Evolutionary conservation across 2,329 filamentous ascomycete species (phyloP).

Genomic region (Myrmaecium sp.): DNA sequence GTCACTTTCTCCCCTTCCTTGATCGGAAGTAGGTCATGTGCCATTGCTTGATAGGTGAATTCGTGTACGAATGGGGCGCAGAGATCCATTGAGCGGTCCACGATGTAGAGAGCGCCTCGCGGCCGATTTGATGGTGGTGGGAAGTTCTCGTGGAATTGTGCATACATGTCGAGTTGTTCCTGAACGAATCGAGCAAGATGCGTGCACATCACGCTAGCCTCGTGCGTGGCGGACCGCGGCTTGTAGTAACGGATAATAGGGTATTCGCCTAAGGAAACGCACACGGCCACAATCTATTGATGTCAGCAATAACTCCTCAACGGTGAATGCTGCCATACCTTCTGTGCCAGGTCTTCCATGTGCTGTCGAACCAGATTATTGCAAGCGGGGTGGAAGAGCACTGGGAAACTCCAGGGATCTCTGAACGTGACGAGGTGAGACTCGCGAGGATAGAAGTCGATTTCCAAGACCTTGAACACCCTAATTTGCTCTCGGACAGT

Average conservation of each 20-base stretch:
- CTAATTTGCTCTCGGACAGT: constrained; percentile 56
- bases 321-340: constrained; percentile 35
- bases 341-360: constrained; percentile 72
- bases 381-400: constrained; percentile 80
- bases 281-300: constrained; percentile 64
- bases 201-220: constrained; percentile 72
- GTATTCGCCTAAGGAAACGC: constrained; percentile 83
- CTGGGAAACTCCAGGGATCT: constrained; percentile 90
- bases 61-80: constrained; percentile 80
- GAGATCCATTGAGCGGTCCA: constrained; percentile 85
- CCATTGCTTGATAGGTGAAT: constrained; percentile 98
- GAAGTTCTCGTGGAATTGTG: constrained; percentile 68
- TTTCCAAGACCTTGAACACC: constrained; percentile 65
- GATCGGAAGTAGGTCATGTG: constrained; percentile 78
- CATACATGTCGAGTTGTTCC: constrained; percentile 77
- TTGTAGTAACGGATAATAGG: constrained; percentile 84
- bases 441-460: constrained; percentile 83
- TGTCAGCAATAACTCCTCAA: not conserved
- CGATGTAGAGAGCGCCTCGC: constrained; percentile 67
- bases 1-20: constrained; percentile 77
- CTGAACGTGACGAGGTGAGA: constrained; percentile 81
- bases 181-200: constrained; percentile 86
- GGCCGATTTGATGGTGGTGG: constrained; percentile 65
- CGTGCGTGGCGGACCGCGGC: constrained; percentile 58
- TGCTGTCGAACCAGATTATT: constrained; percentile 70